Evolutionary conservation across 2,329 filamentous ascomycete species (phyloP).

Genomic region (Mycosphaerella arachidis): DNA sequence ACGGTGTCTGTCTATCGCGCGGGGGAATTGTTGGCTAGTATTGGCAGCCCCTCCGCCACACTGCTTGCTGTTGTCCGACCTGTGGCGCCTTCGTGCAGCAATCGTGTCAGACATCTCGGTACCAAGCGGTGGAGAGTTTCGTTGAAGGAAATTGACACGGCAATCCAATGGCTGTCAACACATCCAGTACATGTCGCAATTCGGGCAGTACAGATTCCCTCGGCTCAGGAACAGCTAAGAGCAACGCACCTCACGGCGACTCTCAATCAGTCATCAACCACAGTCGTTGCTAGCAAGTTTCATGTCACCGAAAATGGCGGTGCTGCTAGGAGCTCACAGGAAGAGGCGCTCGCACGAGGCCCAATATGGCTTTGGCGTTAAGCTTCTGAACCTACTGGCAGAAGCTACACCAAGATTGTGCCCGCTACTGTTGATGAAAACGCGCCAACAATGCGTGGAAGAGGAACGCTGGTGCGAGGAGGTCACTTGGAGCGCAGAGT

Average conservation of each 20-base stretch:
- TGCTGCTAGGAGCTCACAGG: background rate
- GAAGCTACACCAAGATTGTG: background rate
- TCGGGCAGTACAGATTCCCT: background rate
- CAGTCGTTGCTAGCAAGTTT: constrained; percentile 1
- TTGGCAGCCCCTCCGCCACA: background rate
- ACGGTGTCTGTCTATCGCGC: background rate
- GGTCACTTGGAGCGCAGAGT: background rate
- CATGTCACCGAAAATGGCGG: background rate
- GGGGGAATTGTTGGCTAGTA: background rate
- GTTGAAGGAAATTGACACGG: background rate
- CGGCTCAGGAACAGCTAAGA: background rate
- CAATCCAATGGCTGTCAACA: background rate
- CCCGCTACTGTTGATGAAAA: background rate
- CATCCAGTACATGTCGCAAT: background rate
- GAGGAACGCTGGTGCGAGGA: background rate
- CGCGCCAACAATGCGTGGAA: background rate
- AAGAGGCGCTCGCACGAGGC: background rate
- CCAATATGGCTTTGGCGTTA: background rate
- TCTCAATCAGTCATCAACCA: background rate
- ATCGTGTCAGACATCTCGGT: background rate
- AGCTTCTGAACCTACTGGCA: background rate
- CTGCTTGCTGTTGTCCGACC: background rate
- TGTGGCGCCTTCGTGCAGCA: background rate
- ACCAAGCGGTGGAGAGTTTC: background rate
- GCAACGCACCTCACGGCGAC: background rate